phyloP scores from a whole-genome alignment of 2,329 filamentous ascomycete species.

The Fusarium marasasianum region DNA sequence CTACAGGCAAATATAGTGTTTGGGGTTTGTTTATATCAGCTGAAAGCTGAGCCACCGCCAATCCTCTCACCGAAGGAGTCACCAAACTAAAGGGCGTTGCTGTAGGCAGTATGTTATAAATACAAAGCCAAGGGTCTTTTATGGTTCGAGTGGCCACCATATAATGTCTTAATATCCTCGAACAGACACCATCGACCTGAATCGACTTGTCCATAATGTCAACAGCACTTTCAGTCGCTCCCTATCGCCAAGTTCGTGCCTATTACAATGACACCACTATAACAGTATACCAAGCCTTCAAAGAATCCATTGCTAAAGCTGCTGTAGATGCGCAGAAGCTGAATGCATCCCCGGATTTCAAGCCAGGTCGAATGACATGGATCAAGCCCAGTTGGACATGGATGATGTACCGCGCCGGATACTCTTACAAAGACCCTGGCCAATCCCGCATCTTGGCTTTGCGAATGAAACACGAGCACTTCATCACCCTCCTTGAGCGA shows the following conservation, averaged over 20 bases:
- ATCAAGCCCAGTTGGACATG: conserved; percentile 71
- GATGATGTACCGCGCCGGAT: conserved; percentile 72
- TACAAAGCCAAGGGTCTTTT: not conserved
- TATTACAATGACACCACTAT: conserved; percentile 60
- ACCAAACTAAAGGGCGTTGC: not conserved
- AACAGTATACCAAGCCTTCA: conserved; percentile 71
- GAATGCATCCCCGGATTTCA: conserved; percentile 62
- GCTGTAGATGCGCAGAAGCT: conserved; percentile 63
- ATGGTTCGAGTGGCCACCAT: not conserved
- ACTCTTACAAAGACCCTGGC: conserved; percentile 63
- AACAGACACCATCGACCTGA: not conserved
- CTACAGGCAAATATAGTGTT: fast-evolving
- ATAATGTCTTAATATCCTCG: too few relatives aligned
- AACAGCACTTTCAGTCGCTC: conserved; percentile 30
- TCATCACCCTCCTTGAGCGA: conserved; percentile 56
- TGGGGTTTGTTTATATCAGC: fast-evolving
- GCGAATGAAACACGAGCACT: conserved; percentile 60
- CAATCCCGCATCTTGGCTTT: conserved; percentile 68
- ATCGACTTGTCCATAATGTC: conserved; percentile 21
- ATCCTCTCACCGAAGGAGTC: conserved; percentile 29
- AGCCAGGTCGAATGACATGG: conserved; percentile 69
- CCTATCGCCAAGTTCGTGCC: conserved; percentile 63
- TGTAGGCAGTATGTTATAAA: not conserved
- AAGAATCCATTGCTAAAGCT: conserved; percentile 59
- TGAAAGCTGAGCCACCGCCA: conserved; percentile 13